Base-by-base conservation (phyloP, 768 basidiomycete species). In the Termitomyces sp. region DNA sequence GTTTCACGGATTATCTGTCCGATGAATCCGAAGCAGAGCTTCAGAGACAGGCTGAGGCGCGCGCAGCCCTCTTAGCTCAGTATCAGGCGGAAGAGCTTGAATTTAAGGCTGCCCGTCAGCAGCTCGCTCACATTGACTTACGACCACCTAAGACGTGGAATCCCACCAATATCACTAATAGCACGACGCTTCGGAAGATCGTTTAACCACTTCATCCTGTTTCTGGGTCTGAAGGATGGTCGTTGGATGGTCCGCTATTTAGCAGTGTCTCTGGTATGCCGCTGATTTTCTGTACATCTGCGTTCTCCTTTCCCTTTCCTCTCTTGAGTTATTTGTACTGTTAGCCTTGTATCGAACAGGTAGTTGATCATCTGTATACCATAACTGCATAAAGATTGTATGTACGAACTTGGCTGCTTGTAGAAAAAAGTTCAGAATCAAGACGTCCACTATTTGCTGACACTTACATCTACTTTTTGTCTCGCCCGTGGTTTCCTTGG, bases 1-100 rank as follows among this genome's bases (percentile, higher is more conserved):
- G 84, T 15, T 94, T 94, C 64, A 94, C 91, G 12, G 91, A 94
- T 66, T 94, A 94, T 67, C 71, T 92, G 29, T 92, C 90, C n/a
- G 91, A 92, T 65, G 91, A 94, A 70, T 92, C 90, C n/a, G 91
- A 94, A 64, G 89, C 85, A 25, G 91, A 94, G 66, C 69, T 94
- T 52, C 91, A 94, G 70, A 77, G 89, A 56, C 90, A 93, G 69
- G 91, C 91, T 5, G 91, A 93, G 64, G 84, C 83, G 20, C 84
- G 82, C 57, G 91, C 91, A 4, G 88, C 85, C 5, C 67, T 89
- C 40, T 70, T 89, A 15, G 90, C 88, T n/a, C 87, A 91, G 72
- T 88, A 81, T 56, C 85, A 88, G 62, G 80, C 83, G 42, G 90
- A 92, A 67, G 90, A 92, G 65, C 73, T 79, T 57, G 90, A 92